Base-by-base conservation (phyloP, 345 rosid genomes). In the Syzygium aromaticum region DNA sequence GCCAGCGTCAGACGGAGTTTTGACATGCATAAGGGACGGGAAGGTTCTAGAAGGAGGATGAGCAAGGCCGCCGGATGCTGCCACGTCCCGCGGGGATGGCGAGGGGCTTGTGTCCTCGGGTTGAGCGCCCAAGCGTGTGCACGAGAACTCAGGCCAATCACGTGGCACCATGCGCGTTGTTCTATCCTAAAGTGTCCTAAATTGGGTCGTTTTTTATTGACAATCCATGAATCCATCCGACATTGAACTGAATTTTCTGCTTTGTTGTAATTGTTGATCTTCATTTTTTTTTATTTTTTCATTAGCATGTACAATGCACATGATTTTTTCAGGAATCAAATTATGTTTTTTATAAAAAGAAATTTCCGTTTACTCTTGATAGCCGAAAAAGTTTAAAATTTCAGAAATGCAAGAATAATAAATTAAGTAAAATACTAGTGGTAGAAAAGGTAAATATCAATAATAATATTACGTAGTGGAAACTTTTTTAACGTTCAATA, bases 261-360 rank as follows among this genome's bases (percentile, higher is more conserved):
- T 43, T 43, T 43, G 6, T 43, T 23, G 22, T 56, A 23, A 0
- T n/a, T 0, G 5, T 61, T n/a, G 0, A n/a, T 61, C 2, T n/a
- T n/a, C 21, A 54, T 54, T 53, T 23, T 9, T 23, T 59, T 61
- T 43, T 43, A 43, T 43, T 43, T 21, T 5, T n/a, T 16, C 73
- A 63, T 63, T 63, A 13, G 30, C 28, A 14, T 14, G 73, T 14
- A 13, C 38, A 0, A 61, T 13, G 0, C 38, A 63, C 21, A 0
- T n/a, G 67, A n/a, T 43, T 27, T 63, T n/a, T 28, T 6, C 0
- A 63, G 16, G 73, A 13, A 6, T 33, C 0, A 30, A 43, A 27
- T 8, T n/a, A 63, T n/a, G 3, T 7, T 64, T 43, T 43, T 43
- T 43, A 43, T 43, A 43, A 43, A 43, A 14, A n/a, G 13, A n/a